Percentiles rank a stretch among this genome's conserved stretches.
phyloP scores from a whole-genome alignment of 1,284 basidiomycete genomes.

The Rhodotorula sp. region DNA sequence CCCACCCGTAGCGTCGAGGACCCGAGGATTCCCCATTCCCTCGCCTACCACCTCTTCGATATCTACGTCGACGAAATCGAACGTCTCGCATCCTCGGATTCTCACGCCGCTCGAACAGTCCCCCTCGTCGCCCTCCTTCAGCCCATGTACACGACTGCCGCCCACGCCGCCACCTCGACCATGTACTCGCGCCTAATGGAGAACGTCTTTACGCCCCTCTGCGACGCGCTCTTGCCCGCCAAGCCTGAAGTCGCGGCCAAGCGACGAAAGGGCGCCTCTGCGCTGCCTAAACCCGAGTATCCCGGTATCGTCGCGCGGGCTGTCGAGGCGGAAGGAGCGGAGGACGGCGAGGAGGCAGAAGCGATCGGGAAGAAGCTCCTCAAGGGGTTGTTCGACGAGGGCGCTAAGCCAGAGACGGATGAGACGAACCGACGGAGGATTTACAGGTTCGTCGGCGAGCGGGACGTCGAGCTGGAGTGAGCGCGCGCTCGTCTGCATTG shows the following conservation, averaged over 20 bases:
- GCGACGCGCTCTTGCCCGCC: conserved; percentile 53
- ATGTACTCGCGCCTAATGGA: conserved; percentile 68
- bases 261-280: conserved; percentile 53
- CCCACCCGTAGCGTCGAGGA: conserved; percentile 62
- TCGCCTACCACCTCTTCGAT: conserved; percentile 83
- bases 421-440: conserved; percentile 76
- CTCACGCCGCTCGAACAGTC: conserved; percentile 13
- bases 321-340: conserved; percentile 49
- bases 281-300: conserved; percentile 51
- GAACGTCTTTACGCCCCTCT: conserved; percentile 64
- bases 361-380: conserved; percentile 62
- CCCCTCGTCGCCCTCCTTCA: conserved; percentile 62
- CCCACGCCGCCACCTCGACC: conserved; percentile 60
- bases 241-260: conserved; percentile 46
- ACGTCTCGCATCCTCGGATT: conserved; percentile 52
- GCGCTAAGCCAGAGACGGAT: conserved; percentile 68
- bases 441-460: conserved; percentile 71
- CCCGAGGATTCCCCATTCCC: conserved; percentile 68
- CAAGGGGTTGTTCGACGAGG: conserved; percentile 67
- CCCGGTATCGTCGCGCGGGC: conserved; percentile 50
- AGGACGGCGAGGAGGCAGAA: conserved; percentile 38
- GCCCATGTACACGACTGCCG: conserved; percentile 69
- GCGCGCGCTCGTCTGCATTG: neutral
- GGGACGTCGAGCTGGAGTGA: conserved; percentile 44
- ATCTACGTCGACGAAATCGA: conserved; percentile 89